phyloP scores from a whole-genome alignment of 768 basidiomycete species.

The Exsudoporus frostii region DNA sequence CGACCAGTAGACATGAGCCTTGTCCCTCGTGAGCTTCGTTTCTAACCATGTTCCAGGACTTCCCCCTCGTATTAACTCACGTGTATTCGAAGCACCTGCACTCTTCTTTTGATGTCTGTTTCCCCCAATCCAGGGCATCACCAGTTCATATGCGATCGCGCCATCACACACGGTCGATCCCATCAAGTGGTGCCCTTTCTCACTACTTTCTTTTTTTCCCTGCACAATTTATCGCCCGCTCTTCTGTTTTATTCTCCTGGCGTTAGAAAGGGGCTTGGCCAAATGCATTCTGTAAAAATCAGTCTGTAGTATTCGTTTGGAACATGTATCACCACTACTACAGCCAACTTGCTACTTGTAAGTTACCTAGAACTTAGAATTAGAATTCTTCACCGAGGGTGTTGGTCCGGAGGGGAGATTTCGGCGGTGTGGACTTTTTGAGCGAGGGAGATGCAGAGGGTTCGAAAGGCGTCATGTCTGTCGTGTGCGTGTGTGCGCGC shows the following conservation, averaged over 20 bases:
- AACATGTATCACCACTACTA: neutral
- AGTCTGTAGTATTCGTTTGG: slow-evolving; percentile 5
- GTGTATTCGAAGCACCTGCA: slow-evolving; percentile 1
- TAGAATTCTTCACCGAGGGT: too few relatives aligned
- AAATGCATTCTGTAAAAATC: slow-evolving; percentile 6
- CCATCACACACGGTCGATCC: slow-evolving; percentile 4
- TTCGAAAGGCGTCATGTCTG: too few relatives aligned
- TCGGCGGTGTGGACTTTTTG: too few relatives aligned
- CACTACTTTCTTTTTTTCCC: slow-evolving; percentile 1
- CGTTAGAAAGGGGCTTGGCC: neutral
- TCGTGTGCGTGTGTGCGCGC: too few relatives aligned
- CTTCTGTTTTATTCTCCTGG: slow-evolving; percentile 1
- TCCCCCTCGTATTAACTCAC: slow-evolving; percentile 2
- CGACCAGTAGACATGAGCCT: slow-evolving; percentile 16
- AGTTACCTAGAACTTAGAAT: too few relatives aligned
- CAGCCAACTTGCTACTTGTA: neutral
- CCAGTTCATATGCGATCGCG: slow-evolving; percentile 10
- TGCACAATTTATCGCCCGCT: slow-evolving; percentile 7
- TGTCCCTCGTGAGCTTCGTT: slow-evolving; percentile 11
- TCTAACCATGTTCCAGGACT: neutral
- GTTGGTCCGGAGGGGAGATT: too few relatives aligned
- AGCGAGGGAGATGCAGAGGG: too few relatives aligned
- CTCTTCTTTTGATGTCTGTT: neutral
- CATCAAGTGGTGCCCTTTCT: neutral
- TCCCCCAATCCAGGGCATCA: slow-evolving; percentile 10